Percentiles rank a stretch among this genome's conserved stretches.
Evolutionary conservation across 78 protist genomes (phyloP).

Genomic region (Polysphondylium violaceum): DNA sequence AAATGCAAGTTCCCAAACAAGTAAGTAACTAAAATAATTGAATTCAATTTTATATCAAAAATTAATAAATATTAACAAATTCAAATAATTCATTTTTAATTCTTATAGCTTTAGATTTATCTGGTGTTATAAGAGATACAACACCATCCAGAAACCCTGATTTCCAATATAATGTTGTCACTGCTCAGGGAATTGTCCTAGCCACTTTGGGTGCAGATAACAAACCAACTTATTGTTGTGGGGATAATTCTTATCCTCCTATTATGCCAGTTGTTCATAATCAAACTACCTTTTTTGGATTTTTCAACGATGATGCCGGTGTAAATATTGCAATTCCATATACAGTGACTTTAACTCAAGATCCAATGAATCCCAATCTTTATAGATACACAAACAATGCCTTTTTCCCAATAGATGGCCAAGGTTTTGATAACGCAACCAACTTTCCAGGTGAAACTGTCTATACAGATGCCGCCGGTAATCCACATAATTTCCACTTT

Average conservation of each 20-base stretch:
- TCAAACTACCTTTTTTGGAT: neutral
- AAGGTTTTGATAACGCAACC: no score
- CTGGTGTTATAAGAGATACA: conserved; percentile 30
- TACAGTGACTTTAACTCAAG: neutral
- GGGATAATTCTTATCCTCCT: no score
- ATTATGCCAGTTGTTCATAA: neutral
- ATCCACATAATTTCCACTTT: conserved; percentile 66
- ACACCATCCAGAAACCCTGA: conserved; percentile 67
- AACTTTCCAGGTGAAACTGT: no score
- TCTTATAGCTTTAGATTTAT: no score
- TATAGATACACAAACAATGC: neutral
- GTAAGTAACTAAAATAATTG: no score
- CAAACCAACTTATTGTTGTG: neutral
- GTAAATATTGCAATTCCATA: neutral
- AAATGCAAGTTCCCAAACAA: no score
- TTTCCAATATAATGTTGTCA: conserved; percentile 22
- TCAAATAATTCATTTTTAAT: no score
- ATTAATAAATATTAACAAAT: no score
- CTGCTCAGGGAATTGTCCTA: neutral
- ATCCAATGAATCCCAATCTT: neutral
- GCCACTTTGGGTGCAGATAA: neutral
- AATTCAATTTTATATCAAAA: no score
- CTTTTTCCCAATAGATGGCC: neutral
- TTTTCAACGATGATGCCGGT: neutral
- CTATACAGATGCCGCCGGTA: conserved; percentile 3